phyloP scores from a whole-genome alignment of 2,329 filamentous ascomycete genomes.

The Hypomyces perniciosus region DNA sequence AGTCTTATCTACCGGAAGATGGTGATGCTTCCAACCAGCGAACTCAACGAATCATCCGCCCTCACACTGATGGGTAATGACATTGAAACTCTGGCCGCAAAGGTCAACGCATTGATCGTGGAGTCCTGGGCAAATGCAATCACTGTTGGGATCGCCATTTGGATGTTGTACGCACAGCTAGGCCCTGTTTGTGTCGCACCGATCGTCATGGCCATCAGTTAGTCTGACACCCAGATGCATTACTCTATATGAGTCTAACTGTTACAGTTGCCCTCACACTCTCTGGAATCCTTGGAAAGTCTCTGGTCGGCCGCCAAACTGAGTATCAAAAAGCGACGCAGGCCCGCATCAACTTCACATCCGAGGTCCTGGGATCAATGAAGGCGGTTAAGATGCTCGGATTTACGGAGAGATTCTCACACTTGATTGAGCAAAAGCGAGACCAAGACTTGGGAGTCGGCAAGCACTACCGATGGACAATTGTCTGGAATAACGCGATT shows the following conservation, averaged over 20 bases:
- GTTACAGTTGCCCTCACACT: constrained; percentile 19
- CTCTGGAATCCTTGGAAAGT: constrained; percentile 19
- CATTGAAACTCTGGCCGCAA: constrained; percentile 25
- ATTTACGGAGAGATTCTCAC: constrained; percentile 21
- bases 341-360: constrained; percentile 28
- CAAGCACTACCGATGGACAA: constrained; percentile 21
- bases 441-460: constrained; percentile 21
- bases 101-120: constrained; percentile 22
- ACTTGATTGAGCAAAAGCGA: constrained; percentile 20
- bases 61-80: constrained; percentile 28
- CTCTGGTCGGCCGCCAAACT: constrained; percentile 24
- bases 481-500: constrained; percentile 23
- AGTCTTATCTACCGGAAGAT: constrained; percentile 26
- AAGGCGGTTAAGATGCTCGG: constrained; percentile 32
- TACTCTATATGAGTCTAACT: not conserved
- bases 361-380: constrained; percentile 25
- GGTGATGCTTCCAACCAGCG: constrained; percentile 21
- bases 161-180: constrained; percentile 26
- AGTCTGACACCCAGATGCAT: constrained; percentile 4
- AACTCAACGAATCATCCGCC: constrained; percentile 24
- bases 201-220: constrained; percentile 26
- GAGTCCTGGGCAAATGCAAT: constrained; percentile 28
- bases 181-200: constrained; percentile 28
- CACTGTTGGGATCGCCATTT: constrained; percentile 26
- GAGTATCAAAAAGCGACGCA: constrained; percentile 28